Conservation (phyloP, 2,329 filamentous ascomycete genomes). For the Colletotrichum graminicola region DNA sequence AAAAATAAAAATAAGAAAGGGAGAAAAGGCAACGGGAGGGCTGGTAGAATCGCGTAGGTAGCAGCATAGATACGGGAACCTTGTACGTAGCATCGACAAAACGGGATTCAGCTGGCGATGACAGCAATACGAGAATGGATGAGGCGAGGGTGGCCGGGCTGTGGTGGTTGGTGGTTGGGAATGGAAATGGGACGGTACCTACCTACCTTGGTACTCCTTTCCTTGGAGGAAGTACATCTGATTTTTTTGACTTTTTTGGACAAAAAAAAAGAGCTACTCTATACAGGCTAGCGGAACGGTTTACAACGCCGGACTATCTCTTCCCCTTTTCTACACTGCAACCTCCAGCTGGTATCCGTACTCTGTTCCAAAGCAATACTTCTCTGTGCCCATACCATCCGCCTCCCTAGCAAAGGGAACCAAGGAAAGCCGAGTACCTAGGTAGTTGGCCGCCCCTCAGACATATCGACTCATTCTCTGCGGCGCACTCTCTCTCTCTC, state of each 20-base stretch:
- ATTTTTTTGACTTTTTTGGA: too few species aligned
- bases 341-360: background rate
- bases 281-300: background rate
- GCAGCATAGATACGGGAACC: background rate
- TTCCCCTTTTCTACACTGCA: constrained; percentile 18
- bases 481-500: constrained; percentile 22
- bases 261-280: background rate
- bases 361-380: constrained; percentile 21
- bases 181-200: constrained; percentile 20
- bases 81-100: background rate
- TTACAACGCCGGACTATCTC: constrained; percentile 17
- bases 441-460: background rate
- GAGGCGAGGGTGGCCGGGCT: constrained; percentile 34
- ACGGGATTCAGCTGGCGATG: constrained; percentile 9
- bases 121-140: constrained; percentile 33
- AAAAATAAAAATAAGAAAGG: too few species aligned
- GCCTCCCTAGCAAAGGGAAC: constrained; percentile 14
- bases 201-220: background rate
- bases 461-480: background rate
- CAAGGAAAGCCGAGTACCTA: constrained; percentile 1
- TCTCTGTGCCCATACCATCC: constrained; percentile 17
- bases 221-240: background rate
- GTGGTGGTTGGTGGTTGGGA: constrained; percentile 39
- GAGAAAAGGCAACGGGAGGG: background rate
- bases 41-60: background rate